A percentile compares a stretch with the other conserved stretches of the same genome.
Evolutionary conservation across 2,329 filamentous ascomycete genomes (phyloP).

Genomic region (Xylogone sp.): DNA sequence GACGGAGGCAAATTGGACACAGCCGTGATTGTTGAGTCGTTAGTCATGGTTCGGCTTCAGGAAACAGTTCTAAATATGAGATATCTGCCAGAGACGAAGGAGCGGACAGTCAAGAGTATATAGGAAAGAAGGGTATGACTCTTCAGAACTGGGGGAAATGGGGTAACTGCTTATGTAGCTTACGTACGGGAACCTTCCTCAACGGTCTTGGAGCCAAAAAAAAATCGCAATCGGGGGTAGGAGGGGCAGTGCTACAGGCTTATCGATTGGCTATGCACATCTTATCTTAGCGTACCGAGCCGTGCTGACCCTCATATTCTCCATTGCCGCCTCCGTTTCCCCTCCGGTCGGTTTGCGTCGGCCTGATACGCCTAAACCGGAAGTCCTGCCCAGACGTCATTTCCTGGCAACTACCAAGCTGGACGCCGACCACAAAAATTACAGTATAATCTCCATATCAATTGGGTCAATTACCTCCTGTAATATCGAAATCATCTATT

Average conservation of each 20-base stretch:
- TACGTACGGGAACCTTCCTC: background rate
- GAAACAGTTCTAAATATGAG: too few species aligned
- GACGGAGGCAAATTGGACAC: constrained; percentile 40
- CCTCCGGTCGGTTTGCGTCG: background rate
- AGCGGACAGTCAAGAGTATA: too few species aligned
- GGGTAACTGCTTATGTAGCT: too few species aligned
- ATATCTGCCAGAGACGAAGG: too few species aligned
- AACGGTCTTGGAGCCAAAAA: background rate
- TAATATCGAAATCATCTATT: too few species aligned
- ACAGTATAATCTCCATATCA: too few species aligned
- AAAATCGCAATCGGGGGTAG: background rate
- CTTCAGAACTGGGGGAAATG: too few species aligned
- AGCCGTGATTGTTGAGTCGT: background rate
- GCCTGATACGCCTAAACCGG: background rate
- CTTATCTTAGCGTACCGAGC: background rate
- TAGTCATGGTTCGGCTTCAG: constrained; percentile 20
- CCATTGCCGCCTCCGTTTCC: background rate
- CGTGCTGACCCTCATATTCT: background rate
- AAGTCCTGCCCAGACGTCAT: too few species aligned
- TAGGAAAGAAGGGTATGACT: too few species aligned
- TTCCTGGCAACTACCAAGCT: too few species aligned
- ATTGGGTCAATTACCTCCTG: too few species aligned
- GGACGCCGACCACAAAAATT: too few species aligned
- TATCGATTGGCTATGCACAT: background rate
- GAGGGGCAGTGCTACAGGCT: background rate